Evolutionary conservation across 2,329 filamentous ascomycete genomes (phyloP).

Genomic region (Aspergillus carbonarius): DNA sequence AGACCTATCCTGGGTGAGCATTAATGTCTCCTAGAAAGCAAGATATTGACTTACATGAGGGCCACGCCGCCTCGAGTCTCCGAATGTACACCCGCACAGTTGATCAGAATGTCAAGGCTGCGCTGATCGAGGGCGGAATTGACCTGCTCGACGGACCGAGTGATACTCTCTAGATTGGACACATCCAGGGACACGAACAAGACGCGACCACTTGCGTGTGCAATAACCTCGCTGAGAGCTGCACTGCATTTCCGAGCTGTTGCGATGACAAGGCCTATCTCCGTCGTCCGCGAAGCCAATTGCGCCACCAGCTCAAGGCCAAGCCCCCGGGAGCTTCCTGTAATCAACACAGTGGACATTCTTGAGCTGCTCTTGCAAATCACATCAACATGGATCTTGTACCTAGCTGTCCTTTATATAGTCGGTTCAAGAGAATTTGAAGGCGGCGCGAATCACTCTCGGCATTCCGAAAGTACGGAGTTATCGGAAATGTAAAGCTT

Average conservation of each 20-base stretch:
- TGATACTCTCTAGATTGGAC: conserved; percentile 28
- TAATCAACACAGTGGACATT: conserved; percentile 21
- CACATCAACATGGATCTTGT: too few relatives aligned
- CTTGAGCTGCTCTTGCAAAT: too few relatives aligned
- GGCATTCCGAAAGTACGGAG: too few relatives aligned
- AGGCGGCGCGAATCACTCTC: too few relatives aligned
- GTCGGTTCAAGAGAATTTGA: too few relatives aligned
- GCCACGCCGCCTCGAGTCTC: background rate
- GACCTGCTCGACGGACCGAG: conserved; percentile 29
- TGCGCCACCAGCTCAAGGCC: conserved; percentile 25
- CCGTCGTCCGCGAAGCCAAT: conserved; percentile 7
- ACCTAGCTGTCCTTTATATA: too few relatives aligned
- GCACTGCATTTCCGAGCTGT: conserved; percentile 11
- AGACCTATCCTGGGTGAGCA: background rate
- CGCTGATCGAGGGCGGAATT: conserved; percentile 27
- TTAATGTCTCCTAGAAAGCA: too few relatives aligned
- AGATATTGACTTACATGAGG: background rate
- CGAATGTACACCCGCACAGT: conserved; percentile 36
- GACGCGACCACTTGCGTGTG: conserved; percentile 29
- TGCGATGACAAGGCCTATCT: conserved; percentile 8
- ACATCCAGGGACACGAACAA: conserved; percentile 37
- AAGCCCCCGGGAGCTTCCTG: conserved; percentile 29
- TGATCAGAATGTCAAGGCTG: conserved; percentile 44
- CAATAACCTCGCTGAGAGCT: conserved; percentile 30
- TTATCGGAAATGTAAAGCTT: too few relatives aligned